Evolutionary conservation across 306 rosid species (phyloP).

Genomic region (Rosa persica): DNA sequence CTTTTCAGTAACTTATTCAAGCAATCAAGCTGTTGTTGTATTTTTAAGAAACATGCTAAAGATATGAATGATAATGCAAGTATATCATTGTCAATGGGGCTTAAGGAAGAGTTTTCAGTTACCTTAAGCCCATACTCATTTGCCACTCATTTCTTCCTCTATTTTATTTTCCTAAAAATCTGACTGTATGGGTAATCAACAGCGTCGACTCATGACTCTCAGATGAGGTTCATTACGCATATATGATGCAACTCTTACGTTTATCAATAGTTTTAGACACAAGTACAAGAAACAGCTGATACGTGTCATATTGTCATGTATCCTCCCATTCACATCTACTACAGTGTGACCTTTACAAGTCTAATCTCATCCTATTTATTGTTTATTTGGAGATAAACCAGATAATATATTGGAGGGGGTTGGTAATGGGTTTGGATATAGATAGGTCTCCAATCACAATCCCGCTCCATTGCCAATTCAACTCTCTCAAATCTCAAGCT

Average conservation of each 20-base stretch:
- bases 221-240: background rate
- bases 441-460: background rate
- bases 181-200: background rate
- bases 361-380: background rate
- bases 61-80: constrained; percentile 6
- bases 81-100: constrained; percentile 4
- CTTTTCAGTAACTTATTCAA: constrained; percentile 24
- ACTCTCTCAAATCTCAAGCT: background rate
- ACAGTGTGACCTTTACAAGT: background rate
- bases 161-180: background rate
- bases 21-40: constrained; percentile 19
- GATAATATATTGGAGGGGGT: background rate
- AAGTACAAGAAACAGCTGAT: background rate
- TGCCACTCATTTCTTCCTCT: background rate
- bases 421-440: background rate
- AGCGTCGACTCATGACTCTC: background rate
- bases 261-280: background rate
- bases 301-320: background rate
- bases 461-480: background rate
- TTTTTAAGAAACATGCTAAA: constrained; percentile 18
- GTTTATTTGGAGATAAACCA: background rate
- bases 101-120: background rate
- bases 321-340: background rate
- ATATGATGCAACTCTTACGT: constrained; percentile 1
- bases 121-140: background rate